Conservation (phyloP, 371 early-diverging fungal genomes). For the Chytridiales sp. region DNA sequence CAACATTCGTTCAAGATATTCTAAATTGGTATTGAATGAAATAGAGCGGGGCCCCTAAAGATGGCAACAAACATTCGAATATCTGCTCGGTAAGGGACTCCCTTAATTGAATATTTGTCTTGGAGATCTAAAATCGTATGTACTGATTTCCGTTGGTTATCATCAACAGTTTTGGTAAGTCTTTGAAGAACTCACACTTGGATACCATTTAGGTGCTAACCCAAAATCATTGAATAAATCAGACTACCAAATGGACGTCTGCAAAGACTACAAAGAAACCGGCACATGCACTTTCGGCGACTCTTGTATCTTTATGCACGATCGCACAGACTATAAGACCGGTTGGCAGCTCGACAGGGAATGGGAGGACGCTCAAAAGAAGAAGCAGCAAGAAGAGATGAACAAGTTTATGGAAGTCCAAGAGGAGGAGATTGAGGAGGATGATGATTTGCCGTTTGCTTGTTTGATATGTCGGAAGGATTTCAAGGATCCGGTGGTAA, state of each 20-base stretch:
- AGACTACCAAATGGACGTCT: constrained; percentile 97
- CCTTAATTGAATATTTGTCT: too few relatives aligned
- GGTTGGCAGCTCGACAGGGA: constrained; percentile 95
- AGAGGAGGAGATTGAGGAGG: constrained; percentile 56
- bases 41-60: constrained; percentile 79
- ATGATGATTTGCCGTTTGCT: constrained; percentile 80
- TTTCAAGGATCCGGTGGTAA: constrained; percentile 85
- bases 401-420: constrained; percentile 53
- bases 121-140: too few relatives aligned
- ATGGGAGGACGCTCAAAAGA: constrained; percentile 91
- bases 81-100: constrained; percentile 32
- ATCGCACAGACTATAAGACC: constrained; percentile 93
- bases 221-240: too few relatives aligned
- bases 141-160: too few relatives aligned
- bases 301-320: constrained; percentile 95
- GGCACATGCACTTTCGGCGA: constrained; percentile 95
- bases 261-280: constrained; percentile 96
- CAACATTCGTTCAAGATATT: too few relatives aligned
- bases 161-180: too few relatives aligned
- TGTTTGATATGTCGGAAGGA: constrained; percentile 88
- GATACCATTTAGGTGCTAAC: too few relatives aligned
- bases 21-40: too few relatives aligned
- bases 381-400: constrained; percentile 49
- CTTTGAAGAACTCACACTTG: too few relatives aligned
- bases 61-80: constrained; percentile 84